Conservation (phyloP, 345 rosid species). For the Brassica napus region DNA sequence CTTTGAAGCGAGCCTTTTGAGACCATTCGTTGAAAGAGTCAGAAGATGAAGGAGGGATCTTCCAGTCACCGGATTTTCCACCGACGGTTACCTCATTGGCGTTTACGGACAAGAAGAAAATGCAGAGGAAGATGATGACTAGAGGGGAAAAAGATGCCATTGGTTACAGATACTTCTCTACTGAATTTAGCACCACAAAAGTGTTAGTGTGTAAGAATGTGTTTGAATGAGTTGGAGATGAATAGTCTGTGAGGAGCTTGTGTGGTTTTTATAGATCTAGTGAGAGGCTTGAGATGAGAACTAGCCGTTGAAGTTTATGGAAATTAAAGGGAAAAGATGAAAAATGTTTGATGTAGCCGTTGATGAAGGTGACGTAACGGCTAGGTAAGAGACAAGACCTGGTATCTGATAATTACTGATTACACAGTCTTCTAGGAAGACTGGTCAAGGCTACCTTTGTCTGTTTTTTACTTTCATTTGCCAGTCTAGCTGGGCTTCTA, state of each 20-base stretch:
- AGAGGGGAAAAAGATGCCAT: slow-evolving; percentile 35
- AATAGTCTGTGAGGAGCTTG: not conserved
- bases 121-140: slow-evolving; percentile 19
- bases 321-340: not conserved
- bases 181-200: not conserved
- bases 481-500: not conserved
- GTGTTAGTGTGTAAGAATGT: not conserved
- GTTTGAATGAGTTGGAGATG: slow-evolving; percentile 7
- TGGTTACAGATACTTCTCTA: not conserved
- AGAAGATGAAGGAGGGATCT: slow-evolving; percentile 55
- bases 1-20: slow-evolving; percentile 55
- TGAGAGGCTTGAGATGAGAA: not conserved
- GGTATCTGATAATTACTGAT: slow-evolving; percentile 6
- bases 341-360: slow-evolving; percentile 35
- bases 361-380: slow-evolving; percentile 36
- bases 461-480: not conserved
- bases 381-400: slow-evolving; percentile 16
- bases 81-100: slow-evolving; percentile 59
- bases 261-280: slow-evolving; percentile 21
- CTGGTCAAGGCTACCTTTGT: slow-evolving; percentile 33
- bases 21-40: slow-evolving; percentile 74
- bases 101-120: slow-evolving; percentile 11
- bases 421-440: slow-evolving; percentile 21
- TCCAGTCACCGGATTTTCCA: slow-evolving; percentile 60
- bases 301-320: slow-evolving; percentile 28